These are phyloP conservation scores for Gracilaria domingensis DNA, from an alignment of 23 red algal species.

Conservation along the genomic window DNA sequence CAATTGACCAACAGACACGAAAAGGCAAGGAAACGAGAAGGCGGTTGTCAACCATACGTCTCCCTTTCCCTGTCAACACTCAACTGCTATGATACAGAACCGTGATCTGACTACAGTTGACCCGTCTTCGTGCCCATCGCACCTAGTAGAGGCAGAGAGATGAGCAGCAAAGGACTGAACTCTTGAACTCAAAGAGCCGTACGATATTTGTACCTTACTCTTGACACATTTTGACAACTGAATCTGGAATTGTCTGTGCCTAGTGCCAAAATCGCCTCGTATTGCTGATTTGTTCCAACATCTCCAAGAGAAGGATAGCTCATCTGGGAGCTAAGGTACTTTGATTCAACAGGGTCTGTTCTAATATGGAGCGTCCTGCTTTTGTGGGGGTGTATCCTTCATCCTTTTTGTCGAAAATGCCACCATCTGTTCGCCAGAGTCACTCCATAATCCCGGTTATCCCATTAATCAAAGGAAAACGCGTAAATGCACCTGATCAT, in stretches of 20 bases:
- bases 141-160: too few species aligned
- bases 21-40: too few species aligned
- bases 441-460: not conserved
- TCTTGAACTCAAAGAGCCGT: too few species aligned
- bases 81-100: too few species aligned
- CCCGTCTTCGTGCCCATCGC: not conserved
- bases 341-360: not conserved
- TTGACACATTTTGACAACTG: too few species aligned
- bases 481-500: not conserved
- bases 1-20: too few species aligned
- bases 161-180: too few species aligned
- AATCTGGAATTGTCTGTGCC: not conserved
- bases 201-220: too few species aligned
- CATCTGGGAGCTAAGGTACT: not conserved
- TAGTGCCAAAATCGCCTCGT: not conserved
- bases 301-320: not conserved
- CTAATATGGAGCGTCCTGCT: not conserved
- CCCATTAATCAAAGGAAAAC: not conserved
- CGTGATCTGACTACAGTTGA: too few species aligned
- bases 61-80: too few species aligned
- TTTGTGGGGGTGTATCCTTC: not conserved
- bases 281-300: not conserved
- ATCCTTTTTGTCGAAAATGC: not conserved
- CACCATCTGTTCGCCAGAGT: not conserved
- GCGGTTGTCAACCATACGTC: too few species aligned